Evolutionary conservation across 192 early-diverging fungal species (phyloP), one percentile per base, ranked within the genome.

Genomic region (Funneliformis geosporum): DNA sequence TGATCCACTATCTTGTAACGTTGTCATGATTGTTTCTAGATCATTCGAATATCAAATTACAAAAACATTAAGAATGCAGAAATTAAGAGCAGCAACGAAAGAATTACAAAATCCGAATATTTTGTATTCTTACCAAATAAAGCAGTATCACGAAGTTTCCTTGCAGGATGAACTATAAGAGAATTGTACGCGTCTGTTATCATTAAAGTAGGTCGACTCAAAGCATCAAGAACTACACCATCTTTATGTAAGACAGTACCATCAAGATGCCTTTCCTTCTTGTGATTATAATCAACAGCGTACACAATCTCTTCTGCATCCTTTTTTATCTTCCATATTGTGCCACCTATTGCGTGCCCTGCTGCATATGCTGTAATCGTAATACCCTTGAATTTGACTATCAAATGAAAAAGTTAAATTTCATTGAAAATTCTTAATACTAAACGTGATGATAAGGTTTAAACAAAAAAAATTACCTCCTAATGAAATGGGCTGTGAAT

Each of bases 281-380:
- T 88, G 82, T 98, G 95, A 82, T 98, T 99, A 82, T 92, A 98
- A 83, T 99, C 96, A 44, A 98, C 94, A 1, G 97, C 96, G 80
- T 99, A 99, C 6, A 98, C 86, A 73, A 99, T 94, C 10, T 93
- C 91, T 79, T 99, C 96, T 18, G 94, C 92, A 70, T 96, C 96
- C 79, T 96, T 97, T 81, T 92, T 93, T 72, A 99, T 95, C 68
- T 94, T 96, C 98, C 98, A 99, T 60, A 99, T 87, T 1, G 97
- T 96, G 25, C 98, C 98, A 78, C 98, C 98, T 39, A 99, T 87
- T 1, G 98, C 92, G 80, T 98, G 97, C 10, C 96, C 98, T 3
- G 97, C 98, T 21, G 91, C 84, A 84, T 94, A 94, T 8, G 98
- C 95, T 8, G 96, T 97, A 42, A 99, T 90, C 0, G 91, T 92